Evolutionary conservation across 345 rosid genomes (phyloP), one percentile per base, ranked within the genome.

Genomic region (Gossypioides kirkii): DNA sequence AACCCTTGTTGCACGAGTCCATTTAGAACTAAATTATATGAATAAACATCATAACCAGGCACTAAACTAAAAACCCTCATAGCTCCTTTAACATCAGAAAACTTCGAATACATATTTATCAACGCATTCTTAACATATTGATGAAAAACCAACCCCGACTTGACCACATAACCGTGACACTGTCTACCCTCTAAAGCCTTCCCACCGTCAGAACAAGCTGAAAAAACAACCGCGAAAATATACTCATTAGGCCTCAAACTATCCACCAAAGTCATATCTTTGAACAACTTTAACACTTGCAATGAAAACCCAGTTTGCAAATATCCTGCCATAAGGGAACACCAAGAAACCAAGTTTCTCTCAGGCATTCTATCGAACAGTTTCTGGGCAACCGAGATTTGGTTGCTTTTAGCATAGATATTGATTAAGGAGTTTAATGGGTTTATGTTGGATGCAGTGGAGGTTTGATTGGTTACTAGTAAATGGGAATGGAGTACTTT

Each of bases 301-400:
- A 62, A 52, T 3, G 81, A 65, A 74, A 74, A 53, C 67, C 90
- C 92, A 49, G 52, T 66, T 66, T 83, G 89, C 56, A 87, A 79
- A 77, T 90, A 90, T 73, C 96, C 94, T 0, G 79, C 70, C 98
- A 94, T 94, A 74, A 94, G 62, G 11, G 98, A 71, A 63, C 86
- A 61, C 92, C 89, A 93, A 76, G 98, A 90, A 46, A 91, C 90
- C 42, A 82, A 89, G 49, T 86, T 88, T 59, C 62, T 85, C 0
- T 76, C 72, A 23, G 52, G 85, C 92, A 89, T 86, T 46, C 42
- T 42, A 73, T 88, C 97, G 74, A 93, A 91, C 87, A 93, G 0
- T 36, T 80, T 77, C 77, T 81, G 92, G 11, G 96, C 92, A 78
- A 60, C 41, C 10, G 73, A 66, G 26, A 78, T 46, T 25, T 84